phyloP scores from a whole-genome alignment of 768 basidiomycete genomes.

The Suillus americanus region DNA sequence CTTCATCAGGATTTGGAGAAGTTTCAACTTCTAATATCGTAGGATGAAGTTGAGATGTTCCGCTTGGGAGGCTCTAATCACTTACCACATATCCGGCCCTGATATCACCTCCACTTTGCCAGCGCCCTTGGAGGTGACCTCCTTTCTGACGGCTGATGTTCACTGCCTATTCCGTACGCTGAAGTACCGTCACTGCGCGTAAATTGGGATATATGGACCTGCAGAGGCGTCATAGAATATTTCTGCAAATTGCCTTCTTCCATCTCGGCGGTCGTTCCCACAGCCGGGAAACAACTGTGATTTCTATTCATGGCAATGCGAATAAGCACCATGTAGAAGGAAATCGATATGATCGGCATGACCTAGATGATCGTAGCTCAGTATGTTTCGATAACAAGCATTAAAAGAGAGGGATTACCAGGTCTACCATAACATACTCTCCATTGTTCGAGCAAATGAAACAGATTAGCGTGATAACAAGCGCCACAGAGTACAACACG shows the following conservation, averaged over 20 bases:
- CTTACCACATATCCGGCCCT: neutral
- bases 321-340: neutral
- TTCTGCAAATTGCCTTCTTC: neutral
- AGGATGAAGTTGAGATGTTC: neutral
- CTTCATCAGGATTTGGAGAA: neutral
- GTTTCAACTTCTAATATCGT: neutral
- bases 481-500: constrained; percentile 7
- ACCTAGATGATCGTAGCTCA: neutral
- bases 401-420: neutral
- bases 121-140: neutral
- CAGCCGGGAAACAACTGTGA: neutral
- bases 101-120: neutral
- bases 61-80: neutral
- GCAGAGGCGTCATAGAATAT: neutral
- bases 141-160: neutral
- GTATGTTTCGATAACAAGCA: neutral
- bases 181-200: neutral
- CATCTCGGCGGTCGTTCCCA: neutral
- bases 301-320: neutral
- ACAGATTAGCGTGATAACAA: constrained; percentile 1
- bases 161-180: neutral
- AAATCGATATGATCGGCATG: neutral
- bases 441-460: neutral
- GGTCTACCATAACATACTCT: constrained; percentile 3
- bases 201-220: constrained; percentile 1